A percentile compares a stretch with the other conserved stretches of the same genome.
These are phyloP conservation scores for Cercospora sp. DNA, from an alignment of 2,329 filamentous ascomycete species.

Conservation along the genomic window DNA sequence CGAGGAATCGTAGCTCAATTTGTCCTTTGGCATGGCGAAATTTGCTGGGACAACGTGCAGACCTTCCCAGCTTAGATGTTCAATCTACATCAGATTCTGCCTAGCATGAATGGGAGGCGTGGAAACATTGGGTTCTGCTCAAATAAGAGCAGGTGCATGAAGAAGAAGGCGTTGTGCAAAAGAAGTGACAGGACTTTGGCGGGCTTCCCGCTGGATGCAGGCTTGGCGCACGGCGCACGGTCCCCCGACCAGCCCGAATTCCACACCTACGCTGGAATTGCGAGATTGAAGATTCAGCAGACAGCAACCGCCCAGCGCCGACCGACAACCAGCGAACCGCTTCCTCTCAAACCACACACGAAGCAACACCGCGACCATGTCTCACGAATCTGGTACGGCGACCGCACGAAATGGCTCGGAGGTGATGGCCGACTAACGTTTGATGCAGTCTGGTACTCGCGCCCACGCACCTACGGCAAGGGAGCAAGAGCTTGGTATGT, in stretches of 20 bases:
- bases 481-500: constrained; percentile 89
- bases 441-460: constrained; percentile 84
- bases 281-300: not conserved
- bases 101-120: not conserved
- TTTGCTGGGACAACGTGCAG: not conserved
- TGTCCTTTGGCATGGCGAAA: constrained; percentile 51
- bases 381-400: constrained; percentile 69
- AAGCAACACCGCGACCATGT: constrained; percentile 60
- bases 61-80: not conserved
- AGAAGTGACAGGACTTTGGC: not conserved
- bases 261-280: constrained; percentile 8
- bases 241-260: constrained; percentile 6
- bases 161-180: not conserved
- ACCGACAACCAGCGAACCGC: constrained; percentile 17
- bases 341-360: constrained; percentile 4
- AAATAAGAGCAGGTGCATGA: not conserved
- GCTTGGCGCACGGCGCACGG: constrained; percentile 4
- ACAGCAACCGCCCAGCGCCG: constrained; percentile 13
- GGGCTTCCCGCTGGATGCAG: not conserved
- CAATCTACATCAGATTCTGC: not conserved
- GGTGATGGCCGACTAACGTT: constrained; percentile 10
- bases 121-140: not conserved
- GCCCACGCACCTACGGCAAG: constrained; percentile 96
- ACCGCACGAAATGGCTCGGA: not conserved
- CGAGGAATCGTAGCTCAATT: constrained; percentile 65